Conservation (phyloP, 1,284 basidiomycete genomes). For the Malassezia sympodialis region DNA sequence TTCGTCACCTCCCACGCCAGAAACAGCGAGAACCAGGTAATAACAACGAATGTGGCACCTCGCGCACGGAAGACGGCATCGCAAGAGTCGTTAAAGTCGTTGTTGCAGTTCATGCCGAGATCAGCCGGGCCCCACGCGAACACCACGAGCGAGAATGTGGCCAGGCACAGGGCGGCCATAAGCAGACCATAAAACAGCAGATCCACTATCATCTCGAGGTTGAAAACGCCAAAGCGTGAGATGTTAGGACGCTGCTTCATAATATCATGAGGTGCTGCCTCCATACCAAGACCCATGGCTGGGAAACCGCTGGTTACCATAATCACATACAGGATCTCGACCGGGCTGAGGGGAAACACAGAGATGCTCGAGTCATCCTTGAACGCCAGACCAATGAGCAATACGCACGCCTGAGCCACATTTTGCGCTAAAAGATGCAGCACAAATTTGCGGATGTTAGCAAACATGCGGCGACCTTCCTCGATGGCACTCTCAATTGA, state of each 20-base stretch:
- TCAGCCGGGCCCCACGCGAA: conserved; percentile 35
- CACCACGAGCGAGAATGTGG: conserved; percentile 31
- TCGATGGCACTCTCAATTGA: conserved; percentile 60
- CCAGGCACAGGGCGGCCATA: conserved; percentile 56
- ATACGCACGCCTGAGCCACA: conserved; percentile 41
- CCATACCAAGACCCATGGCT: conserved; percentile 52
- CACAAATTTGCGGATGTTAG: conserved; percentile 50
- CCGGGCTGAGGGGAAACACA: conserved; percentile 61
- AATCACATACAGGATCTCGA: conserved; percentile 56
- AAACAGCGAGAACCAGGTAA: conserved; percentile 46
- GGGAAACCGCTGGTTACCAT: conserved; percentile 48
- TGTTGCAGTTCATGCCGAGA: conserved; percentile 45
- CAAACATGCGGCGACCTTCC: conserved; percentile 57
- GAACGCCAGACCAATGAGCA: conserved; percentile 60
- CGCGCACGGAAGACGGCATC: conserved; percentile 47
- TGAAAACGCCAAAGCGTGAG: conserved; percentile 46
- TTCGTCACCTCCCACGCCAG: conserved; percentile 49
- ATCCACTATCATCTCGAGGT: conserved; percentile 50
- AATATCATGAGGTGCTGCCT: conserved; percentile 55
- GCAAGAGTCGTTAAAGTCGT: conserved; percentile 30
- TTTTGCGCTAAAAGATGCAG: conserved; percentile 46
- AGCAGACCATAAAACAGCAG: conserved; percentile 59
- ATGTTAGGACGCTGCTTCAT: conserved; percentile 55
- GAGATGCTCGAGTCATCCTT: conserved; percentile 54
- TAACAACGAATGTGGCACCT: conserved; percentile 42